Evolutionary conservation across 371 early-diverging fungal genomes (phyloP).

Genomic region (Mortierella sp.): DNA sequence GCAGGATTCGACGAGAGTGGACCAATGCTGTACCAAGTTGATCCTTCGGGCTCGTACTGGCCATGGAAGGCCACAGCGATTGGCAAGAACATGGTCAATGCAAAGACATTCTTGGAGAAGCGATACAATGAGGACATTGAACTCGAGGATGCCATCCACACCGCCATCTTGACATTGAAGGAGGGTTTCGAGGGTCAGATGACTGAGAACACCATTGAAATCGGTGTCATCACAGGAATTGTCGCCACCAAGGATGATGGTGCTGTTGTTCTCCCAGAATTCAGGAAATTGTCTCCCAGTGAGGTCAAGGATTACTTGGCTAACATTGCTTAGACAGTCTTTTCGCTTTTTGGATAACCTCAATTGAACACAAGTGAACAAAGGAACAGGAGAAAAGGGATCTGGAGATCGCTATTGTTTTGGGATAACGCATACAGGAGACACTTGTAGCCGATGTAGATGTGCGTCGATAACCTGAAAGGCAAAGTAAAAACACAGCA

Average conservation of each 20-base stretch:
- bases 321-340: constrained; percentile 81
- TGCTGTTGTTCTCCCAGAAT: constrained; percentile 69
- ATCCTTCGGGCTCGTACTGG: constrained; percentile 98
- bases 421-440: too few species aligned
- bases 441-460: too few species aligned
- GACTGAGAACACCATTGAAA: constrained; percentile 93
- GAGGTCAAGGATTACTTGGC: constrained; percentile 97
- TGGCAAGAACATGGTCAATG: constrained; percentile 98
- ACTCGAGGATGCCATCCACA: constrained; percentile 98
- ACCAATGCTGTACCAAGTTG: constrained; percentile 96
- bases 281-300: constrained; percentile 77
- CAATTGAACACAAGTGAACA: too few species aligned
- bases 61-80: constrained; percentile 99
- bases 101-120: constrained; percentile 98
- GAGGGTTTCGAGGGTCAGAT: constrained; percentile 98
- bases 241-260: constrained; percentile 62
- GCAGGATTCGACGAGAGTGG: constrained; percentile 95
- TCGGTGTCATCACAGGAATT: constrained; percentile 86
- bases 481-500: too few species aligned
- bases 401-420: too few species aligned
- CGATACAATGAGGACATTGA: constrained; percentile 94
- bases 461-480: too few species aligned
- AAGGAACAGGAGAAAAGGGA: too few species aligned
- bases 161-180: constrained; percentile 97
- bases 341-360: too few species aligned